Conservation (phyloP, 1,284 basidiomycete species). For the Irpex lacteus region DNA sequence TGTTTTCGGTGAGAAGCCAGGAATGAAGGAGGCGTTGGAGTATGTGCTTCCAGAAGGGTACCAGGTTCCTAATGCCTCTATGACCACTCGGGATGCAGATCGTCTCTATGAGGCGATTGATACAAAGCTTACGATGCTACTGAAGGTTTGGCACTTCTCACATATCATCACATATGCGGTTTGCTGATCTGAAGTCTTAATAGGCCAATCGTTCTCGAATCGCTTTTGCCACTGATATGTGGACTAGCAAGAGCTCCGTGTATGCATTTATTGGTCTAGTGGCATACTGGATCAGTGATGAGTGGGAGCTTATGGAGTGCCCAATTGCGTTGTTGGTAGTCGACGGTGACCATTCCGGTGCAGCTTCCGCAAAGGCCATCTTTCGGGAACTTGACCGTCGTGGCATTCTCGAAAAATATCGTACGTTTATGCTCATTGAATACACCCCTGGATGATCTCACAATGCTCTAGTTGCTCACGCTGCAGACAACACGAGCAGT, state of each 20-base stretch:
- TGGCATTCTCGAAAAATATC: neutral
- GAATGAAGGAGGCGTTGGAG: slow-evolving; percentile 9
- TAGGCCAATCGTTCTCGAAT: neutral
- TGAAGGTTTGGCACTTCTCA: neutral
- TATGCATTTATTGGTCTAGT: neutral
- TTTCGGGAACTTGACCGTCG: neutral
- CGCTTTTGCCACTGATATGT: neutral
- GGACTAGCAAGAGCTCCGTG: neutral
- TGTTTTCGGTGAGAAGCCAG: slow-evolving; percentile 12
- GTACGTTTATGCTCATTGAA: neutral
- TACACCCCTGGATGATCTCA: neutral
- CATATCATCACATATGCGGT: no score
- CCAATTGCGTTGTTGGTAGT: neutral
- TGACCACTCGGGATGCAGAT: neutral
- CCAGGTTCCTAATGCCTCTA: neutral
- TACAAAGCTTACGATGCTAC: neutral
- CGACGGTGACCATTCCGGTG: neutral
- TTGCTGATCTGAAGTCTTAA: no score
- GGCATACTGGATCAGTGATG: neutral
- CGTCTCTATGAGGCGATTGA: neutral
- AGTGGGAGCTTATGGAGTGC: neutral
- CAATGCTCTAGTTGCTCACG: neutral
- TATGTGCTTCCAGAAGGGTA: slow-evolving; percentile 14
- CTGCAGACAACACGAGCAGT: neutral
- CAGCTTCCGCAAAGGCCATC: neutral